Percentiles rank a stretch among this genome's conserved stretches.
Evolutionary conservation across 2,329 filamentous ascomycete genomes (phyloP).

Genomic region (Coniochaeta pulveracea): DNA sequence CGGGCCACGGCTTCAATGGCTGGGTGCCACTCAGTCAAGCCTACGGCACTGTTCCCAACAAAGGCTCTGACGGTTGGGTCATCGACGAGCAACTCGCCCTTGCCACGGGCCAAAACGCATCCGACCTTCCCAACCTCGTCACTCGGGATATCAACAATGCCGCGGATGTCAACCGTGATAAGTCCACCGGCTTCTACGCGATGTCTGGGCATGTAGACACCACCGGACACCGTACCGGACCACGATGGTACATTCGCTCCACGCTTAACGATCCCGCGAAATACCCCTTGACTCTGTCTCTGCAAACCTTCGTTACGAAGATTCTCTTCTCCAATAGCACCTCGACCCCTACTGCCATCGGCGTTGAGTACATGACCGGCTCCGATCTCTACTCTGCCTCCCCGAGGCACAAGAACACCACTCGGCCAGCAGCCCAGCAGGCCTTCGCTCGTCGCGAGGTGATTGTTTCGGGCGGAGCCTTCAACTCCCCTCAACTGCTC

Average conservation of each 20-base stretch:
- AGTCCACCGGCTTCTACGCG: conserved; percentile 17
- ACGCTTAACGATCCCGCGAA: conserved; percentile 22
- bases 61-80: conserved; percentile 30
- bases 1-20: conserved; percentile 42
- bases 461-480: conserved; percentile 33
- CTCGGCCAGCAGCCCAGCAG: conserved; percentile 11
- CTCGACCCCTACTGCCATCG: conserved; percentile 21
- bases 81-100: conserved; percentile 29
- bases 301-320: conserved; percentile 22
- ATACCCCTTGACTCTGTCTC: conserved; percentile 29
- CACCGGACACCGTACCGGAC: conserved; percentile 23
- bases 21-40: conserved; percentile 14
- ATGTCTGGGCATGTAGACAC: conserved; percentile 16
- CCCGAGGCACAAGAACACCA: conserved; percentile 20
- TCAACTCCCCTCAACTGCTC: conserved; percentile 16
- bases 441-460: conserved; percentile 28
- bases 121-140: conserved; percentile 15
- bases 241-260: conserved; percentile 28
- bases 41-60: conserved; percentile 29
- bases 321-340: conserved; percentile 24
- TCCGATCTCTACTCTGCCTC: conserved; percentile 29
- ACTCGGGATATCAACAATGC: conserved; percentile 19
- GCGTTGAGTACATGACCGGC: conserved; percentile 30
- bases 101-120: conserved; percentile 21
- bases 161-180: conserved; percentile 14